A percentile compares a stretch with the other conserved stretches of the same genome.
Evolutionary conservation across 768 basidiomycete species (phyloP).

Genomic region (Naematelia aurantialba): DNA sequence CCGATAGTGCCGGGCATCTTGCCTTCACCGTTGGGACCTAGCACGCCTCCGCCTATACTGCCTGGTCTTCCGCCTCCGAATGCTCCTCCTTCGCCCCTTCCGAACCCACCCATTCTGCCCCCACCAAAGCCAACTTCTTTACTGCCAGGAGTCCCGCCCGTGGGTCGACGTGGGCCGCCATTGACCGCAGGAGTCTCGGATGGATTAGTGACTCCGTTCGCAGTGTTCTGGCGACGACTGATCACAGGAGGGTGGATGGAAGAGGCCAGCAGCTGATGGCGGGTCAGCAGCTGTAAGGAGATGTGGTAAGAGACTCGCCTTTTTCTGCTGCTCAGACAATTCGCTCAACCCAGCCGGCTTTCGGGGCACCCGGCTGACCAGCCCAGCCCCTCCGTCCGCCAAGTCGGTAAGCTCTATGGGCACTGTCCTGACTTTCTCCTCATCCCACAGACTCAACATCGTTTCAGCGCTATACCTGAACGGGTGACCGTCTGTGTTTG

Average conservation of each 20-base stretch:
- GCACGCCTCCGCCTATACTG: conserved; percentile 27
- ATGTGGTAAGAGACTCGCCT: conserved; percentile 58
- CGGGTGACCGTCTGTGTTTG: conserved; percentile 23
- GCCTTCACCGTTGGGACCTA: conserved; percentile 23
- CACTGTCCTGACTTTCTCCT: conserved; percentile 61
- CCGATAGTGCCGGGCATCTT: conserved; percentile 32
- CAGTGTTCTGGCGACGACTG: background rate
- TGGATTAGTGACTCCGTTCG: conserved; percentile 1
- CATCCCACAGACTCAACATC: conserved; percentile 43
- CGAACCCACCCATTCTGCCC: conserved; percentile 36
- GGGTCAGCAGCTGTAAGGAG: background rate
- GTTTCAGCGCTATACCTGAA: conserved; percentile 45
- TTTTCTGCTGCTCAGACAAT: conserved; percentile 77
- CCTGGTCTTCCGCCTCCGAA: conserved; percentile 38
- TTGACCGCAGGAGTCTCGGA: background rate
- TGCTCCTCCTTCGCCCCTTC: conserved; percentile 46
- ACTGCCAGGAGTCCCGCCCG: background rate
- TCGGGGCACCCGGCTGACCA: conserved; percentile 60
- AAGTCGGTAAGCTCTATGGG: conserved; percentile 74
- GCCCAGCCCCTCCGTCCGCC: conserved; percentile 30
- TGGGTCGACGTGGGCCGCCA: background rate
- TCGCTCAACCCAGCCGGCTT: conserved; percentile 76
- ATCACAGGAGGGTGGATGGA: background rate
- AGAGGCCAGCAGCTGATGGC: background rate
- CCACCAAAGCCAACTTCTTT: conserved; percentile 2